Conservation (phyloP, 208 protist genomes). For the Crithidia fasciculata region DNA sequence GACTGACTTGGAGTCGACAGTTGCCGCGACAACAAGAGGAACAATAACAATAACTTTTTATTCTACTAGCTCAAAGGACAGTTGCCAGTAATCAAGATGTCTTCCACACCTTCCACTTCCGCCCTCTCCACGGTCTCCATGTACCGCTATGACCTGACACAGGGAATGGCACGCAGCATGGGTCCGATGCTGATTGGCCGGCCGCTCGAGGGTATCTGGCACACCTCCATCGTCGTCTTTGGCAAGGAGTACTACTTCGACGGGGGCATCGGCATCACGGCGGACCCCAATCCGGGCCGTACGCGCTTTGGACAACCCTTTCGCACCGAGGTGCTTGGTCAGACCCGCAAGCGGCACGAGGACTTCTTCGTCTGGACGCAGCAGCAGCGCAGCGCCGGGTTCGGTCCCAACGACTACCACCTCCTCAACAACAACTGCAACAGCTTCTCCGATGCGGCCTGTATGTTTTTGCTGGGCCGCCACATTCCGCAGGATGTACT, state of each 20-base stretch:
- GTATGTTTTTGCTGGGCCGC: slow-evolving; percentile 65
- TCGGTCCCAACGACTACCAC: slow-evolving; percentile 87
- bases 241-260: slow-evolving; percentile 94
- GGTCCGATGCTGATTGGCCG: slow-evolving; percentile 82
- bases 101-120: slow-evolving; percentile 15
- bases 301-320: slow-evolving; percentile 87
- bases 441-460: slow-evolving; percentile 90
- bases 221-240: slow-evolving; percentile 94
- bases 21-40: too few relatives aligned
- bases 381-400: slow-evolving; percentile 36
- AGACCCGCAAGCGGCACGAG: slow-evolving; percentile 55
- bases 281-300: slow-evolving; percentile 39
- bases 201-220: slow-evolving; percentile 93
- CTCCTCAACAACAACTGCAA: slow-evolving; percentile 94
- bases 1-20: too few relatives aligned
- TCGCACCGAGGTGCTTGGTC: slow-evolving; percentile 61
- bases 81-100: not conserved
- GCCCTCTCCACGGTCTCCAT: slow-evolving; percentile 61
- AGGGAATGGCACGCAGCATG: slow-evolving; percentile 86
- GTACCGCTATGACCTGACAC: slow-evolving; percentile 94
- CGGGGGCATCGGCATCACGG: slow-evolving; percentile 82
- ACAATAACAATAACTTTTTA: too few relatives aligned
- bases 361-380: slow-evolving; percentile 68
- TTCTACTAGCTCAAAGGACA: too few relatives aligned
- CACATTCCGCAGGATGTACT: slow-evolving; percentile 77